Base-by-base conservation (phyloP, 2,329 filamentous ascomycete species). In the Leptodontidium sp. region DNA sequence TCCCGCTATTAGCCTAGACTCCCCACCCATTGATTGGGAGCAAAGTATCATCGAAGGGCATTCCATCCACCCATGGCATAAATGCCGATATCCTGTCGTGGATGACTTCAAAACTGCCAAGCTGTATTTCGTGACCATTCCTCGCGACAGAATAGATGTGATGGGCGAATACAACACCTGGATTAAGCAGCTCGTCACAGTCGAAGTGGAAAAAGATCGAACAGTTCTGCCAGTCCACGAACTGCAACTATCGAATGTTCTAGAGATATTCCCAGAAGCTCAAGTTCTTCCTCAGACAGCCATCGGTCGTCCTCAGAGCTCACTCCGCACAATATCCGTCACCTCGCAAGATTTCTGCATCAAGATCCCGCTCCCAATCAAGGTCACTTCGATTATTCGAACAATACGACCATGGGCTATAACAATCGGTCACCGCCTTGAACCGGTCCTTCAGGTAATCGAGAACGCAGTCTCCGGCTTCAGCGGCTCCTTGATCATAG, bases 161-260 rank as follows among this genome's bases (percentile, higher is more conserved):
- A 26, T 61, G 7, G 38, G 38, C 58, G 38, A 61, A 12, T 45
- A 61, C 40, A n/a, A 14, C n/a, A 29, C 21, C 26, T 61, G 58
- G 58, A 61, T 61, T 2, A 61, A 47, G 24, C 40, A 49, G 21
- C 11, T 61, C 11, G 21, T 47, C 11, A 43, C 21, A 49, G 21
- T 11, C n/a, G 58, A 45, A 26, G 38, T n/a, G 3, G 35, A 24
- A 6, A 38, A 49, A 9, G 14, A 61, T n/a, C 14, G 14, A 43
- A n/a, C 21, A n/a, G 40, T 61, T 29, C 58, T 61, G 15, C 58
- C 58, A 4, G 58, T 61, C 5, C 58, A 61, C 24, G 58, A 45
- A 47, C 21, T 32, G 6, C 40, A 45, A 11, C 7, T 49, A 49
- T 29, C 21, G 21, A 61, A 61, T 1, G 55, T 58, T 4, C 21